Base-by-base conservation (phyloP, 257 asterid species). In the Solanum sejunctum region DNA sequence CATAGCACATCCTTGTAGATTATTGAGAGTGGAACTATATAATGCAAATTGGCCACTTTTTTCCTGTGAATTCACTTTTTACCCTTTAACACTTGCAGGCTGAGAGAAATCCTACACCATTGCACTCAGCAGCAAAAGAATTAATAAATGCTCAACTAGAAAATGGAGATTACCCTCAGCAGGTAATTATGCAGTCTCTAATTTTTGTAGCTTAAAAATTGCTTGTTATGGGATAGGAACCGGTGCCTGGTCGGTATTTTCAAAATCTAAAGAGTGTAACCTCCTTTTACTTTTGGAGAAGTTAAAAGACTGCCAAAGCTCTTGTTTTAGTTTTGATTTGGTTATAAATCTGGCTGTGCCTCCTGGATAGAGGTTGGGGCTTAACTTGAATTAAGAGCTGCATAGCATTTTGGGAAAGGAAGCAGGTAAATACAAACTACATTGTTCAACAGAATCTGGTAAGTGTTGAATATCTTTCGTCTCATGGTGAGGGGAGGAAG, bases 151-250 rank as follows among this genome's bases (percentile, higher is more conserved):
- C 98, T 86, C 99, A 96, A 85, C 85, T 86, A 77, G 99, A 96
- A 88, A 90, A 96, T 88, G 99, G 98, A 88, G 99, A 96, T 92
- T 96, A 87, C 84, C 98, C 98, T 16, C 99, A 96, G 80, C 92
- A 96, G 98, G 99, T 93, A 92, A 85, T 80, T 88, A 41, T 80
- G 61, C 43, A 77, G 82, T 10, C 58, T 51, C 47, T 10, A 26
- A 54, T 15, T 63, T 10, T 28, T 78, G 49, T 51, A 52, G 26
- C 47, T 51, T 52, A 52, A 16, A 32, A 78, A 78, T 15, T 52
- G 63, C 26, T 32, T 78, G 64, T 64, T 77, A 26, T 39, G 41
- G 64, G 52, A 52, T 77, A 9, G 17, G 26, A 77, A 23, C 82
- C 43, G 8, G 47, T 77, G 63, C 17, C 82, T 78, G 64, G 49